Base-by-base conservation (phyloP, 768 basidiomycete genomes). In the Boletus vinaceobasis region DNA sequence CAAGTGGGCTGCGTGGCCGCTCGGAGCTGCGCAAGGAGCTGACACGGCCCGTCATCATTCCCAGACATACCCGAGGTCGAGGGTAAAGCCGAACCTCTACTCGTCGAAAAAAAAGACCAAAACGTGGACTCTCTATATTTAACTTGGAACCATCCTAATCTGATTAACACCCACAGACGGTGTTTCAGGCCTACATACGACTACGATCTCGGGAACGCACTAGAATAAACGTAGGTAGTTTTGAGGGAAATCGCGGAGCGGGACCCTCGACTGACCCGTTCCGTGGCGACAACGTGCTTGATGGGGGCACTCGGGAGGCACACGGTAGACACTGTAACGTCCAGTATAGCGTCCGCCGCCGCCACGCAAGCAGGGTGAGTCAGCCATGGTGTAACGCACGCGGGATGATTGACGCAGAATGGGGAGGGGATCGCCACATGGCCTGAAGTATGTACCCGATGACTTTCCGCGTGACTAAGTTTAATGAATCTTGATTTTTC, bases 321-420 rank as follows among this genome's bases (percentile, higher is more conserved):
- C 23, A 23, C 23, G 23, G 23, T 23, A 2, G 23, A 23, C n/a
- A n/a, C n/a, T 23, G 23, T 10, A 4, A 33, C 11, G 33, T 33
- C 11, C 33, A 7, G 11, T 10, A 21, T 44, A 11, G 38, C 27
- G 26, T 45, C 21, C 36, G 31, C 33, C 19, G n/a, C 21, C 17
- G 15, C 37, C 48, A 50, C 46, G 29, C 29, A 42, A 13, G 14
- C 15, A 13, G 35, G 13, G 49, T 29, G 43, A 51, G 43, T 43
- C n/a, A 53, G 32, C n/a, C 3, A 43, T 9, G 39, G 33, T 21
- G 6, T 21, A 46, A 55, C 53, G 9, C 39, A 49, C 52, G 36
- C 37, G 43, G 52, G 23, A 23, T 23, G 54, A 51, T 54, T 47
- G 57, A 52, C 59, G 23, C 33, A 15, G 29, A 43, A 48, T 9